These are phyloP conservation scores for Eugenia klotzschiana DNA, from an alignment of 441 rosid genomes.

Conservation along the genomic window DNA sequence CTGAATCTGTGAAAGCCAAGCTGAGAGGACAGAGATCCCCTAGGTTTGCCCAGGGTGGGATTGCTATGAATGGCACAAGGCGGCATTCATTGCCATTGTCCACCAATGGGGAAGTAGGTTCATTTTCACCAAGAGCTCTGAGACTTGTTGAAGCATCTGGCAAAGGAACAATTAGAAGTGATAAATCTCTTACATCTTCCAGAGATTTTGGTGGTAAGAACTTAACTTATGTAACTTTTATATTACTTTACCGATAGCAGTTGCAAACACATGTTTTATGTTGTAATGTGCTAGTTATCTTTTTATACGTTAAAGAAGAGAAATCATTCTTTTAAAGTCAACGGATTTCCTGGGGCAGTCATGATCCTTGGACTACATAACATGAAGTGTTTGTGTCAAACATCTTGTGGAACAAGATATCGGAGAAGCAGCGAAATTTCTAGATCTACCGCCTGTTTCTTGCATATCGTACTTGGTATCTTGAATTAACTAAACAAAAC, in stretches of 20 bases:
- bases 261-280: neutral
- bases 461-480: neutral
- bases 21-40: conserved; percentile 58
- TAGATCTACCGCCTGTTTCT: neutral
- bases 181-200: conserved; percentile 36
- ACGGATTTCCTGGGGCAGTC: neutral
- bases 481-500: neutral
- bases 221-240: neutral
- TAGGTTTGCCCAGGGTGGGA: conserved; percentile 20
- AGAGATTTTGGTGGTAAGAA: conserved; percentile 50
- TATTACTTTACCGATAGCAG: neutral
- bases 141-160: conserved; percentile 29
- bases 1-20: conserved; percentile 59
- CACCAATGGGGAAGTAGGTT: conserved; percentile 26
- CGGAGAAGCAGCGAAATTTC: neutral
- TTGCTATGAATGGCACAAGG: conserved; percentile 35
- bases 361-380: neutral
- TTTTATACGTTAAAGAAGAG: neutral
- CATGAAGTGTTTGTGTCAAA: neutral
- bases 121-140: conserved; percentile 48
- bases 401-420: neutral
- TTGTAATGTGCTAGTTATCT: neutral
- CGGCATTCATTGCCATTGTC: conserved; percentile 63
- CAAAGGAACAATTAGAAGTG: conserved; percentile 26
- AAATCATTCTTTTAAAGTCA: neutral